Percentiles rank a stretch among this genome's conserved stretches.
These are phyloP conservation scores for Dothistroma pini DNA, from an alignment of 2,329 filamentous ascomycete species.

Conservation along the genomic window DNA sequence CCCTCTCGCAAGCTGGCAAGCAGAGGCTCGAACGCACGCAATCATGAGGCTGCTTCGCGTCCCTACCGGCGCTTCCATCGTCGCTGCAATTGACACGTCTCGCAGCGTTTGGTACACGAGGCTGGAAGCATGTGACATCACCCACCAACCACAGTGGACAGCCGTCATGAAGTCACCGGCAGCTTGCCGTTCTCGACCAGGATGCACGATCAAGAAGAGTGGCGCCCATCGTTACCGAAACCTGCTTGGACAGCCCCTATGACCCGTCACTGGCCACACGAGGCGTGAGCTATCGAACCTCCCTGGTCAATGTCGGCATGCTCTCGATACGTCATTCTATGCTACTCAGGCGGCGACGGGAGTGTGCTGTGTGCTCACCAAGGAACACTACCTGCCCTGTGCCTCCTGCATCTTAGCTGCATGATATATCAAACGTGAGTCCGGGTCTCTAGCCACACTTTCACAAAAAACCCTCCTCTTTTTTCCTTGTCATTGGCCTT, in stretches of 20 bases:
- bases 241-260: constrained; percentile 22
- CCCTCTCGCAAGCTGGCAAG: background rate
- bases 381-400: constrained; percentile 7
- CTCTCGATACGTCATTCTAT: constrained; percentile 16
- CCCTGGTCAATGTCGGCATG: constrained; percentile 9
- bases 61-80: background rate
- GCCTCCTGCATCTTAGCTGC: constrained; percentile 11
- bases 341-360: constrained; percentile 7
- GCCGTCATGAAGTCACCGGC: constrained; percentile 16
- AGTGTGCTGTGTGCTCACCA: constrained; percentile 6
- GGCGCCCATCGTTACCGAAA: constrained; percentile 17
- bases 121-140: constrained; percentile 10
- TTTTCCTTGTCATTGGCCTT: constrained; percentile 18
- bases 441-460: constrained; percentile 21
- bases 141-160: background rate
- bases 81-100: background rate
- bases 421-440: constrained; percentile 20
- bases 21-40: background rate
- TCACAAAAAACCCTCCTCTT: constrained; percentile 11
- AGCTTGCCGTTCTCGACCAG: constrained; percentile 8
- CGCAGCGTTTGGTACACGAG: background rate
- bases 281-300: constrained; percentile 26
- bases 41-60: background rate
- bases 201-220: constrained; percentile 9
- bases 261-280: constrained; percentile 25